Evolutionary conservation across 108 stramenopile genomes (phyloP).

Genomic region (Cylindrotheca closterium): DNA sequence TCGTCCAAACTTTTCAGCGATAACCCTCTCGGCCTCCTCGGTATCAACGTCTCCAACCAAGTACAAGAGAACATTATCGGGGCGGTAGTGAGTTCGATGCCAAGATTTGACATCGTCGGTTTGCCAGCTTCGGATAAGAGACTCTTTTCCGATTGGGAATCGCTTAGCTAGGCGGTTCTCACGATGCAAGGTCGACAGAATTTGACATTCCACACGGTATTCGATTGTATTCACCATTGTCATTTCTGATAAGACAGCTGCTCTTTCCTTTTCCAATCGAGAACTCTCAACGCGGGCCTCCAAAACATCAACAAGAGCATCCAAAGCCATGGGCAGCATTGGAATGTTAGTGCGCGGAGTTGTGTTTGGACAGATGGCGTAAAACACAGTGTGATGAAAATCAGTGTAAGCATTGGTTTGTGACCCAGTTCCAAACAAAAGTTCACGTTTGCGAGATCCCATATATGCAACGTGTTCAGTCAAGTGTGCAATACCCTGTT

Average conservation of each 20-base stretch:
- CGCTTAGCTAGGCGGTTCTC: slow-evolving; percentile 96
- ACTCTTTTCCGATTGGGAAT: slow-evolving; percentile 98
- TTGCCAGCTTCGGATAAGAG: slow-evolving; percentile 88
- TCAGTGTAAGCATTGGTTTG: slow-evolving; percentile 98
- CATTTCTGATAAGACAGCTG: slow-evolving; percentile 95
- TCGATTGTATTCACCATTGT: slow-evolving; percentile 98
- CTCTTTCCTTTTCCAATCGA: slow-evolving; percentile 95
- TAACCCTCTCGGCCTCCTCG: slow-evolving; percentile 71
- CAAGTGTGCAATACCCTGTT: slow-evolving; percentile 97
- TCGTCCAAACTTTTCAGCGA: slow-evolving; percentile 88
- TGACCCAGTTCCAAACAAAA: slow-evolving; percentile 93
- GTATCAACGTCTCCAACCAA: slow-evolving; percentile 94
- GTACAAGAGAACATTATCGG: slow-evolving; percentile 97
- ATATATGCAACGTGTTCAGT: slow-evolving; percentile 99
- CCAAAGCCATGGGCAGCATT: slow-evolving; percentile 96
- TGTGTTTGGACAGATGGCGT: slow-evolving; percentile 90
- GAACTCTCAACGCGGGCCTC: slow-evolving; percentile 89
- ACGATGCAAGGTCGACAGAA: slow-evolving; percentile 90
- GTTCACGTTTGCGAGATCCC: slow-evolving; percentile 94
- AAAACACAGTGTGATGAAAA: slow-evolving; percentile 99
- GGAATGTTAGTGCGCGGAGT: slow-evolving; percentile 59
- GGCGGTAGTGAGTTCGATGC: slow-evolving; percentile 96
- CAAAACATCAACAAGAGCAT: slow-evolving; percentile 95
- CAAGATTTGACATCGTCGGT: slow-evolving; percentile 92
- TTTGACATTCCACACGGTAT: slow-evolving; percentile 98